A percentile compares a stretch with the other conserved stretches of the same genome.
These are phyloP conservation scores for Fusarium coicis DNA, from an alignment of 2,329 filamentous ascomycete genomes.

Conservation along the genomic window DNA sequence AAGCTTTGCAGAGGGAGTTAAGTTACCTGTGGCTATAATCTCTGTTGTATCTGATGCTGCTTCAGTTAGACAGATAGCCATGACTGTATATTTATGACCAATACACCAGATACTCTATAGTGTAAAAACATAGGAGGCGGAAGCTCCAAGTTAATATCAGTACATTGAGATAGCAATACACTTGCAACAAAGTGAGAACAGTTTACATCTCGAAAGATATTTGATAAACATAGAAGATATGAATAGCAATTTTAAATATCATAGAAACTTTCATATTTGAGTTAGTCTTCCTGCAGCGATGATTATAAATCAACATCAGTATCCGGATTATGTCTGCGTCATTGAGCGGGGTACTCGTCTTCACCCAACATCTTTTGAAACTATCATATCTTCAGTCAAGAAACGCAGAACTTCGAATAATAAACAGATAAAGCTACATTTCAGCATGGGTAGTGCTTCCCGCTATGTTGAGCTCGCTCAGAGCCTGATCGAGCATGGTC, in stretches of 20 bases:
- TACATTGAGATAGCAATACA: not conserved
- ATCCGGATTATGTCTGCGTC: slow-evolving; percentile 8
- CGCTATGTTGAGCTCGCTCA: slow-evolving; percentile 11
- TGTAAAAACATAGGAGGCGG: not conserved
- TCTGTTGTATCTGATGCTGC: not conserved
- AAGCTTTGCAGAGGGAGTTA: not conserved
- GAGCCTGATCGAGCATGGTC: slow-evolving; percentile 29
- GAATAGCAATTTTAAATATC: not conserved
- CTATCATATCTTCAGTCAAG: not conserved
- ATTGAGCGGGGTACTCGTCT: slow-evolving; percentile 32
- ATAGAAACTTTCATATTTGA: not conserved
- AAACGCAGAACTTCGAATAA: not conserved
- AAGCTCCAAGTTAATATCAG: not conserved
- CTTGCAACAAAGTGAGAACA: not conserved
- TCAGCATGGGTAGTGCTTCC: not conserved
- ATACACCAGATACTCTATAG: too few relatives aligned
- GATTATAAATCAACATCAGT: slow-evolving; percentile 33
- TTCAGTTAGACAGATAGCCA: accelerated
- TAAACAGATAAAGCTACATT: not conserved
- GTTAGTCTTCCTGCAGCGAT: not conserved
- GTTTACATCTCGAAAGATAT: too few relatives aligned
- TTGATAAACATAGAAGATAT: not conserved
- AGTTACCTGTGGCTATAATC: too few relatives aligned
- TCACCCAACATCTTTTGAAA: not conserved
- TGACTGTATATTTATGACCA: not conserved